Base-by-base conservation (phyloP, 78 protist genomes). In the Speleostelium caveatum region DNA sequence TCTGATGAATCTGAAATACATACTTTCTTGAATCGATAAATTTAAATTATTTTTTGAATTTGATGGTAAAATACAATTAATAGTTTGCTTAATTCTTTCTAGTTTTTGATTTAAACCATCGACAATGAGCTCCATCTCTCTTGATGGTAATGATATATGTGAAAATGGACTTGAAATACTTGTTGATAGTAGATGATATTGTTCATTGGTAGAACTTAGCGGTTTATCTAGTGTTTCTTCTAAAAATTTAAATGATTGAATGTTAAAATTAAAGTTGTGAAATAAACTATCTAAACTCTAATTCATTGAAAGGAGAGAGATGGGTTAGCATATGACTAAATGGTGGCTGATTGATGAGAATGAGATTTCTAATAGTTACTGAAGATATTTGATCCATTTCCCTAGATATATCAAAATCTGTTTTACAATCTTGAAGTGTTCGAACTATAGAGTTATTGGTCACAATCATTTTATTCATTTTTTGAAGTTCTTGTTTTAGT, bases 111-210 rank as follows among this genome's bases (percentile, higher is more conserved):
- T 73, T 5, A 83, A 42, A 30, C 33, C 53, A 35, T 67, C 79
- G 12, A 83, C 91, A 4, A 83, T 83, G 21, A 53, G 45, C 26
- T 59, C 91, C 91, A 83, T 83, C 36, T 83, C 91, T 26, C 65
- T 73, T 38, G 79, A 69, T 19, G 91, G 91, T 28, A 73, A 22
- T 41, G 91, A 42, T 45, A 14, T 6, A 24, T 69, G 58, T 22
- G 71, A 41, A 69, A 68, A 83, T 28, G 79, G 68, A 59, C 73
- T 28, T 36, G 56, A 19, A 26, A 83, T 22, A 51, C 63, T 60
- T 30, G 66, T 69, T 56, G 91, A 83, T 59, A 83, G 19, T 39
- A 69, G 14, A 60, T 83, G 77, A 69, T 53, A 35, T 51, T 83
- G 91, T 42, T 69, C 73, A 32, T 74, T 69, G 0, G 69, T 51